A percentile compares a stretch with the other conserved stretches of the same genome.
phyloP scores from a whole-genome alignment of 495 filamentous ascomycete species.

The Chaetomium fimeti region DNA sequence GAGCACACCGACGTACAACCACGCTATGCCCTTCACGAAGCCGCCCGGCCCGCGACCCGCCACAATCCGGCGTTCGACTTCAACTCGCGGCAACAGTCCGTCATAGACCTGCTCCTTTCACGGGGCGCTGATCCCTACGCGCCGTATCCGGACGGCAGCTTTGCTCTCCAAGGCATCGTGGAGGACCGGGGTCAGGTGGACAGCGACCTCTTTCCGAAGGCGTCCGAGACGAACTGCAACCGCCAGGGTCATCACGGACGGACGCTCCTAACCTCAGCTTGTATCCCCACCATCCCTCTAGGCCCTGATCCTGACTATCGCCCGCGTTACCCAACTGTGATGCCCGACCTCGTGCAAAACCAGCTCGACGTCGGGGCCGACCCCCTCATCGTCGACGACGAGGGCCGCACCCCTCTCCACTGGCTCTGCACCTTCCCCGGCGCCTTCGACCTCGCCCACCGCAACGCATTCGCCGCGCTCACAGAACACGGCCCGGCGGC shows the following conservation, averaged over 20 bases:
- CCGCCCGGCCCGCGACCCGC: neutral
- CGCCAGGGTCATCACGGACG: slow-evolving; percentile 13
- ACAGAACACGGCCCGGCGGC: neutral
- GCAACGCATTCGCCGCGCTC: slow-evolving; percentile 7
- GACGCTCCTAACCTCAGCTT: slow-evolving; percentile 12
- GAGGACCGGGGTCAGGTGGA: slow-evolving; percentile 7
- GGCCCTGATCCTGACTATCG: neutral
- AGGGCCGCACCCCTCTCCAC: slow-evolving; percentile 22
- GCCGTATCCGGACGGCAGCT: slow-evolving; percentile 8
- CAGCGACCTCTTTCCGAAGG: neutral
- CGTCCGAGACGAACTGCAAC: neutral
- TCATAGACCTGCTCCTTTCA: slow-evolving; percentile 15
- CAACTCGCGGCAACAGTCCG: slow-evolving; percentile 2
- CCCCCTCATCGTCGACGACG: slow-evolving; percentile 13
- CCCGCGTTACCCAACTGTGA: neutral
- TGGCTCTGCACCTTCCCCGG: slow-evolving; percentile 13
- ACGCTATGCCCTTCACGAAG: slow-evolving; percentile 18
- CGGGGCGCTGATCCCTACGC: slow-evolving; percentile 13
- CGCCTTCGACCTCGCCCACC: neutral
- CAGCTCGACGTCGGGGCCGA: slow-evolving; percentile 8
- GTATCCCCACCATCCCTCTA: slow-evolving; percentile 1
- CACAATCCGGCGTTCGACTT: neutral
- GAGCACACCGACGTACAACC: neutral
- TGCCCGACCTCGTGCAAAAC: neutral
- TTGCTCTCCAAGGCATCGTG: slow-evolving; percentile 16